Base-by-base conservation (phyloP, 495 filamentous ascomycete species). In the Xylaria sp. region DNA sequence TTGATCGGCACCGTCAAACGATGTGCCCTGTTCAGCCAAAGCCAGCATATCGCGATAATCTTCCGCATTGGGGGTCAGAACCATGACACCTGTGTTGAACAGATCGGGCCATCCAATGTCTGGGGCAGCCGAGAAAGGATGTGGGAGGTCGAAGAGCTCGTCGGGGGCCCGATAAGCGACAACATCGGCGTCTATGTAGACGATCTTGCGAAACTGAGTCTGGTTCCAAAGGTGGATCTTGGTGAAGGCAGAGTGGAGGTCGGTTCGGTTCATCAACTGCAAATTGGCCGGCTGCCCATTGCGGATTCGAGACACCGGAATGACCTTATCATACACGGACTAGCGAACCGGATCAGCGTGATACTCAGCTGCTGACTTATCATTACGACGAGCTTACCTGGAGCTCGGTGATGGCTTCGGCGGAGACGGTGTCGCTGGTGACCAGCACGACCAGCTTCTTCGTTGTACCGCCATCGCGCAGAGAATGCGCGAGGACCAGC, bases 61-160 rank as follows among this genome's bases (percentile, higher is more conserved):
- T 65, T 91, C 91, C 86, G 93, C 82, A 79, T 97, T 93, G 21
- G 96, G 96, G 33, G 88, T 91, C 55, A 98, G 80, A 53, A 92
- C 93, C 93, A 99, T 96, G 62, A 99, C 86, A 69, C 96, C 96
- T 57, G 93, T 95, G 83, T 99, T 99, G 87, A 99, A 99, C 71
- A 93, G 88, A 83, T 99, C 96, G 40, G 96, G 96, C 97, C 97
- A 99, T 75, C 96, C 96, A 74, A 98, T 91, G 77, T 99, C 96
- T 41, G 96, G 97, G 17, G 92, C 93, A 3, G 96, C 96, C 4
- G 94, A 93, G 76, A 99, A 98, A 44, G 89, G 82, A 62, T 90
- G 86, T 5, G 91, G 82, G 66, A 97, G 75, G 31, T 91, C 85
- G 76, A 99, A 93, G 46, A 99, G 89, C 84, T 98, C 97, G 76